phyloP scores from a whole-genome alignment of 2,329 filamentous ascomycete species.

The Microcyclosporella mali region DNA sequence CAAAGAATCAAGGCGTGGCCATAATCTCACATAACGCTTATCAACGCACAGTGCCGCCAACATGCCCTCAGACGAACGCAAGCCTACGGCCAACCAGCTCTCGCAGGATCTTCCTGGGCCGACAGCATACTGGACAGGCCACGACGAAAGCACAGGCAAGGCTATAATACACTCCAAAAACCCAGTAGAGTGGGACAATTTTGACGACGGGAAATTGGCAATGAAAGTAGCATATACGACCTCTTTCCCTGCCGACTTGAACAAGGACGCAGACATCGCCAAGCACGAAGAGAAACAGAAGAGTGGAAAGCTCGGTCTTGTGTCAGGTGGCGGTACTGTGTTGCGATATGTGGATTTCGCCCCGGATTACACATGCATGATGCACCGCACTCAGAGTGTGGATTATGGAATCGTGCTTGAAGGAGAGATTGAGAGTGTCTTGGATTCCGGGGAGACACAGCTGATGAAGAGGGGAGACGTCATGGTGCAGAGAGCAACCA shows the following conservation, averaged over 20 bases:
- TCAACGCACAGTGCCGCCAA: too few species aligned
- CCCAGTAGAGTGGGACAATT: constrained; percentile 29
- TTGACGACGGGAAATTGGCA: constrained; percentile 40
- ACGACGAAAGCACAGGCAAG: constrained; percentile 28
- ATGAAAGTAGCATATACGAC: constrained; percentile 50
- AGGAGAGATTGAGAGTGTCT: constrained; percentile 29
- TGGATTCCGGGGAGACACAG: constrained; percentile 31
- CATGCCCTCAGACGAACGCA: constrained; percentile 15
- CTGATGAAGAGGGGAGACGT: constrained; percentile 33
- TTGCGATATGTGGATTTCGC: constrained; percentile 37
- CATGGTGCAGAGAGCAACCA: constrained; percentile 36
- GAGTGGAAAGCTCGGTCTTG: constrained; percentile 43
- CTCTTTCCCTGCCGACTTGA: constrained; percentile 44
- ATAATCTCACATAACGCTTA: too few species aligned
- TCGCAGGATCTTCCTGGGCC: constrained; percentile 27
- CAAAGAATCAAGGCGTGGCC: too few species aligned
- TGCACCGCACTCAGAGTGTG: constrained; percentile 33
- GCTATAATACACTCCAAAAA: constrained; percentile 29
- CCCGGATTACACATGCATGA: constrained; percentile 30
- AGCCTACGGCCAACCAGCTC: constrained; percentile 27
- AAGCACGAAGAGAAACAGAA: constrained; percentile 41
- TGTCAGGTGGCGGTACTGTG: constrained; percentile 45
- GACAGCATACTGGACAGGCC: constrained; percentile 32
- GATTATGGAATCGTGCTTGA: constrained; percentile 36
- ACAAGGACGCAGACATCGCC: constrained; percentile 42